A percentile compares a stretch with the other conserved stretches of the same genome.
Evolutionary conservation across 352 stramenopile species (phyloP).

Genomic region (Chloridella minuta): DNA sequence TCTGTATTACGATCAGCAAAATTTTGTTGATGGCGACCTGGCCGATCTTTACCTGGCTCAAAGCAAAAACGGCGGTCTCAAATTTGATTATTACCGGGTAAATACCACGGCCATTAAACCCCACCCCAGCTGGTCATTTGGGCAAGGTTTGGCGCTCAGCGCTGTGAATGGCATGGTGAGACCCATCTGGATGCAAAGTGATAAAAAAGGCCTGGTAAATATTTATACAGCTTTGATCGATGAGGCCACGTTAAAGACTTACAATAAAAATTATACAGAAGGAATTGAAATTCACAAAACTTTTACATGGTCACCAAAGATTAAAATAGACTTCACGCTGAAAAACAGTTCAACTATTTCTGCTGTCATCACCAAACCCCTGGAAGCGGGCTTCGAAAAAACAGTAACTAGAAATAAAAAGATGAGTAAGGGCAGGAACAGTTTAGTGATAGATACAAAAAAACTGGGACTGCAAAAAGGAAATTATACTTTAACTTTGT

Average conservation of each 20-base stretch:
- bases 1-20: neutral
- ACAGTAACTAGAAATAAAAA: neutral
- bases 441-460: neutral
- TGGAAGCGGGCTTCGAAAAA: neutral
- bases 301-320: neutral
- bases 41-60: neutral
- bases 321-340: neutral
- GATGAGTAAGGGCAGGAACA: neutral
- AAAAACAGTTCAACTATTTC: neutral
- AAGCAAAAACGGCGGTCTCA: neutral
- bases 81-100: neutral
- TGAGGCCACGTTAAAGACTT: neutral
- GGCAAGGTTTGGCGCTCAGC: too few species aligned
- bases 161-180: neutral
- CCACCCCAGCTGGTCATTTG: neutral
- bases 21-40: neutral
- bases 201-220: neutral
- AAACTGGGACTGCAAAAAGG: neutral
- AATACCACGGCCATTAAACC: neutral
- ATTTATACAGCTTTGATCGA: neutral
- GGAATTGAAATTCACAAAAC: too few species aligned
- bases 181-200: neutral
- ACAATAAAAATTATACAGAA: neutral
- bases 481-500: neutral
- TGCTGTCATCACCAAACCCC: neutral